These are phyloP conservation scores for Cyberlindnera sargentensis DNA, from an alignment of 805 yeast genomes.

Conservation along the genomic window DNA sequence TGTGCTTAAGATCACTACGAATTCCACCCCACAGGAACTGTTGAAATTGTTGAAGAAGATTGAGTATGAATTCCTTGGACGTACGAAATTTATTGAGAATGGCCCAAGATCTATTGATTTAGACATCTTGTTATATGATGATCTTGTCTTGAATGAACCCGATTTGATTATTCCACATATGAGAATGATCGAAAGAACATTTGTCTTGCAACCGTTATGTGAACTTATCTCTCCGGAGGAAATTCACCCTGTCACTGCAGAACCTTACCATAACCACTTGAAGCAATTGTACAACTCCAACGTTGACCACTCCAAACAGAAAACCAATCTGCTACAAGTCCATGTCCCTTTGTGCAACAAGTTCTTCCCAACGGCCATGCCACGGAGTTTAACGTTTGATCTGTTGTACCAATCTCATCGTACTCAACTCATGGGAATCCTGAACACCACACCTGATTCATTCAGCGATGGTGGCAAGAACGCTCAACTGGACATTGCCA, in stretches of 20 bases:
- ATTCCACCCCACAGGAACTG: conserved; percentile 55
- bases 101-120: conserved; percentile 92
- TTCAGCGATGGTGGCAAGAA: conserved; percentile 82
- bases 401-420: conserved; percentile 33
- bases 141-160: conserved; percentile 44
- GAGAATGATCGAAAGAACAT: conserved; percentile 80
- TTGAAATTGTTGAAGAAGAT: conserved; percentile 59
- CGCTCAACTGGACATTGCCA: conserved; percentile 32
- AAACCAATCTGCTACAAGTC: conserved; percentile 42
- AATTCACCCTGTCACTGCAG: conserved; percentile 82
- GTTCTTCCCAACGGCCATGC: conserved; percentile 9
- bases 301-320: conserved; percentile 33
- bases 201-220: conserved; percentile 83
- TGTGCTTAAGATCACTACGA: conserved; percentile 59
- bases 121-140: conserved; percentile 66
- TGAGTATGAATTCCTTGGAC: conserved; percentile 62
- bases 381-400: conserved; percentile 36
- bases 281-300: conserved; percentile 40
- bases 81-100: conserved; percentile 77
- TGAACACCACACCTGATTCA: conserved; percentile 91
- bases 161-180: conserved; percentile 78
- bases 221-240: conserved; percentile 65
- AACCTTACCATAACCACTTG: conserved; percentile 66
- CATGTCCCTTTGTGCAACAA: conserved; percentile 39
- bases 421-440: conserved; percentile 80